Conservation (phyloP, 495 filamentous ascomycete genomes). For the Trichoderma asperelloides region DNA sequence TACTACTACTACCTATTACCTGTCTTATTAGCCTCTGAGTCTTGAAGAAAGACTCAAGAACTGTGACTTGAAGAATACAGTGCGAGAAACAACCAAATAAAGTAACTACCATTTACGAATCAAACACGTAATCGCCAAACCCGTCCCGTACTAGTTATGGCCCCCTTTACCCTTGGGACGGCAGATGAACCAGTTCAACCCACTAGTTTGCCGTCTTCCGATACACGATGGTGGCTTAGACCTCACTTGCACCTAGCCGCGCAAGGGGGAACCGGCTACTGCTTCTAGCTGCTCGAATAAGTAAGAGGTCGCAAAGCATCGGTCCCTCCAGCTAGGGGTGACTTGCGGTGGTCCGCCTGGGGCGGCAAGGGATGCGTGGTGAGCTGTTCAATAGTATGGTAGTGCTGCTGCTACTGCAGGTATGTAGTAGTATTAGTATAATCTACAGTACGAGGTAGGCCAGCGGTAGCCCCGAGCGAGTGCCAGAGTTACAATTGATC, state of each 20-base stretch:
- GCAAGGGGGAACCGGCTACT: background rate
- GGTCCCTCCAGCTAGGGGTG: too few species aligned
- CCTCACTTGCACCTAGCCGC: background rate
- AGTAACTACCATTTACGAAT: background rate
- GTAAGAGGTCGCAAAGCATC: too few species aligned
- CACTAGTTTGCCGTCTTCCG: conserved; percentile 3
- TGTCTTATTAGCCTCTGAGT: too few species aligned
- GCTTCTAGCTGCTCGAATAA: too few species aligned
- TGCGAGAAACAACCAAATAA: background rate
- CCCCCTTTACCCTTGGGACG: background rate
- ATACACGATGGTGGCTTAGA: background rate
- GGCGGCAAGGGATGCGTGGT: too few species aligned
- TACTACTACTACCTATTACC: too few species aligned
- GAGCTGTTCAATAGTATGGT: too few species aligned
- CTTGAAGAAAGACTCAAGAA: background rate
- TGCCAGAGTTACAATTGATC: too few species aligned
- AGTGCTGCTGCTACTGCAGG: too few species aligned
- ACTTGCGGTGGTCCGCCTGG: too few species aligned
- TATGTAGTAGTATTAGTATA: too few species aligned
- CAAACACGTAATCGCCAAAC: background rate
- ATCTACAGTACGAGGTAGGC: background rate
- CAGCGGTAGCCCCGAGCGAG: background rate
- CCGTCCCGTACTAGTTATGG: background rate
- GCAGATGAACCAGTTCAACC: background rate
- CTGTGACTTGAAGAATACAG: background rate